Conservation (phyloP, 2,329 filamentous ascomycete species). For the Dryadomyces quercivorus region DNA sequence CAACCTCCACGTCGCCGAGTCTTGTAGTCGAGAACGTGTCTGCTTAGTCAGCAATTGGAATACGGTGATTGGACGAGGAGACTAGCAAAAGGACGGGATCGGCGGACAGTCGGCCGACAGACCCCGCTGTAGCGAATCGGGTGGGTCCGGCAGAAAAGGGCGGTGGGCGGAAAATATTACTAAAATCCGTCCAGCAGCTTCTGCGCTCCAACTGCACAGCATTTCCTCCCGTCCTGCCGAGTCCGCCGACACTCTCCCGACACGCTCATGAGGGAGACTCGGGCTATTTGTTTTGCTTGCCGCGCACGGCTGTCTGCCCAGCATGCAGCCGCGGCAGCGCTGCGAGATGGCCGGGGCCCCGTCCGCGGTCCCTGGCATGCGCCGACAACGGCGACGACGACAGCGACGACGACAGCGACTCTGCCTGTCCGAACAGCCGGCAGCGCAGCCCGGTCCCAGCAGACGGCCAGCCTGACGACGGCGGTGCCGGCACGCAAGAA, state of each 20-base stretch:
- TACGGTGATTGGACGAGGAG: background rate
- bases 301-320: constrained; percentile 5
- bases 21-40: background rate
- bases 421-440: background rate
- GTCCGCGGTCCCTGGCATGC: constrained; percentile 6
- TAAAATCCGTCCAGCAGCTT: too few relatives aligned
- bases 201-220: too few relatives aligned
- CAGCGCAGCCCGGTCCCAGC: background rate
- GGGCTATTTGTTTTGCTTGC: constrained; percentile 12
- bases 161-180: background rate
- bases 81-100: too few relatives aligned
- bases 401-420: background rate
- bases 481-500: background rate
- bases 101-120: too few relatives aligned
- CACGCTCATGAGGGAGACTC: constrained; percentile 11
- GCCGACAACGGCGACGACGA: background rate
- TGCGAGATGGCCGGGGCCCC: background rate
- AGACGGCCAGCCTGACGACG: background rate
- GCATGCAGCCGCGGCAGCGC: background rate
- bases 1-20: too few relatives aligned
- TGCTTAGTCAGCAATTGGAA: background rate
- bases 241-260: background rate
- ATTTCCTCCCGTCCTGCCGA: background rate
- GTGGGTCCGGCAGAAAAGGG: background rate
- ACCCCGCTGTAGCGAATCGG: too few relatives aligned